These are phyloP conservation scores for Poteriospumella lacustris DNA, from an alignment of 108 stramenopile species.

Conservation along the genomic window DNA sequence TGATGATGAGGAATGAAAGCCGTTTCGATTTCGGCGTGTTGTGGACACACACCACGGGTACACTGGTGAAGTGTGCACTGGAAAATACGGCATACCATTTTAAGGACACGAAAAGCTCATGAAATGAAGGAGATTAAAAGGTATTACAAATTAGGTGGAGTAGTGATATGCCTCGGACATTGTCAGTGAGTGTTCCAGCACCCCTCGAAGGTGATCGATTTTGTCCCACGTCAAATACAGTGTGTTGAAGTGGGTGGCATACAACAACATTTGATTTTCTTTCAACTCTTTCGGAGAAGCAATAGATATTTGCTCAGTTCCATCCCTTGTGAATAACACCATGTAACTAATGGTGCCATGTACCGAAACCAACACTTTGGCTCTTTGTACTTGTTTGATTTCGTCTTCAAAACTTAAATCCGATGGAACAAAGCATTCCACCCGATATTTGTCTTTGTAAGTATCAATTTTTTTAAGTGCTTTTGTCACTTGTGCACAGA, in stretches of 20 bases:
- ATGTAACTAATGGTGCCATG: conserved; percentile 1
- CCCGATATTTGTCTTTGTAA: neutral
- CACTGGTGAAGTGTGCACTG: no score
- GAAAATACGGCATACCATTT: no score
- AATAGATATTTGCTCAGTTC: neutral
- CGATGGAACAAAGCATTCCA: conserved; percentile 6
- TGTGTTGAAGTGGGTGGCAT: neutral
- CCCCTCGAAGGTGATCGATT: neutral
- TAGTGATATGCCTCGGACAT: neutral
- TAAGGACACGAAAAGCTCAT: no score
- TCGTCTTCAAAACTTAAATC: neutral
- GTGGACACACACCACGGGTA: no score
- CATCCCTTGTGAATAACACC: neutral
- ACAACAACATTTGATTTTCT: conserved; percentile 13
- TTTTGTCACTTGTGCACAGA: neutral
- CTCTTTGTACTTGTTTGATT: neutral
- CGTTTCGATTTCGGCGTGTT: no score
- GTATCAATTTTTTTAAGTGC: neutral
- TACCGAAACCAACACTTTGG: neutral
- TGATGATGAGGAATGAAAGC: no score
- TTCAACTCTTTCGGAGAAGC: conserved; percentile 4
- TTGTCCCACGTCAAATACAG: neutral
- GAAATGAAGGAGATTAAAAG: no score
- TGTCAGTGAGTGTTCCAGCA: neutral
- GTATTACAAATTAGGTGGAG: no score